Conservation (phyloP, 2,329 filamentous ascomycete species). For the Pyrenochaeta sp. region DNA sequence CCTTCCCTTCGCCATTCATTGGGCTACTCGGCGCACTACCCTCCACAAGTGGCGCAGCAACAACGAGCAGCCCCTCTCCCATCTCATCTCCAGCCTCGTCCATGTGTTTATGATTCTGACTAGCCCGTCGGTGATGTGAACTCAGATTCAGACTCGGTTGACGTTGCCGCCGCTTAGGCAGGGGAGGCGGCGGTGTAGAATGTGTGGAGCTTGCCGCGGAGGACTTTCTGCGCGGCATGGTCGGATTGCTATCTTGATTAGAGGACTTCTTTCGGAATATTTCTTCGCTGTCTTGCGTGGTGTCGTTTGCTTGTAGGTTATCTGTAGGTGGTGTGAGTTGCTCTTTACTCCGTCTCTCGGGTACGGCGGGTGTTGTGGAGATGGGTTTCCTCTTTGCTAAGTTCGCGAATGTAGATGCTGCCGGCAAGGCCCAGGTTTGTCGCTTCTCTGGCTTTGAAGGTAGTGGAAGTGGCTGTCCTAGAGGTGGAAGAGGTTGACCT, state of each 20-base stretch:
- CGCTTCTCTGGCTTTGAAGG: slow-evolving; percentile 69
- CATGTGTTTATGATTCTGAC: slow-evolving; percentile 8
- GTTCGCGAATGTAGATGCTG: slow-evolving; percentile 49
- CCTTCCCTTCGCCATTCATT: slow-evolving; percentile 9
- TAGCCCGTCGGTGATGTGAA: slow-evolving; percentile 9
- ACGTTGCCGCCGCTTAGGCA: slow-evolving; percentile 59
- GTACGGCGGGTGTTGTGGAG: background rate
- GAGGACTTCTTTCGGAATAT: slow-evolving; percentile 13
- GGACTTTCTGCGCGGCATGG: slow-evolving; percentile 15
- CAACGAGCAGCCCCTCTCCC: slow-evolving; percentile 38
- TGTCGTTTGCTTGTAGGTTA: slow-evolving; percentile 6
- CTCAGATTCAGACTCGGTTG: slow-evolving; percentile 32
- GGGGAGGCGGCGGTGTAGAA: slow-evolving; percentile 49
- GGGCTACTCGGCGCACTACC: slow-evolving; percentile 35
- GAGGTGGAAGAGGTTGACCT: slow-evolving; percentile 81
- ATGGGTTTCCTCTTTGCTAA: slow-evolving; percentile 72
- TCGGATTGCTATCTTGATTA: background rate
- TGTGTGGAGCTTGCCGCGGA: slow-evolving; percentile 20
- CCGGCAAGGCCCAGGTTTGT: slow-evolving; percentile 57
- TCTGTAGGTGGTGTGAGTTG: slow-evolving; percentile 13
- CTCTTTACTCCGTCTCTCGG: slow-evolving; percentile 15
- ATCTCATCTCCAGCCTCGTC: slow-evolving; percentile 8
- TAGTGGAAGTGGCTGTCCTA: slow-evolving; percentile 78
- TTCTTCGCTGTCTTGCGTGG: slow-evolving; percentile 9
- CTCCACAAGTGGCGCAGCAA: slow-evolving; percentile 39